Evolutionary conservation across 1,139 yeast species (phyloP).

Genomic region (Saccharomyces pastorianus): DNA sequence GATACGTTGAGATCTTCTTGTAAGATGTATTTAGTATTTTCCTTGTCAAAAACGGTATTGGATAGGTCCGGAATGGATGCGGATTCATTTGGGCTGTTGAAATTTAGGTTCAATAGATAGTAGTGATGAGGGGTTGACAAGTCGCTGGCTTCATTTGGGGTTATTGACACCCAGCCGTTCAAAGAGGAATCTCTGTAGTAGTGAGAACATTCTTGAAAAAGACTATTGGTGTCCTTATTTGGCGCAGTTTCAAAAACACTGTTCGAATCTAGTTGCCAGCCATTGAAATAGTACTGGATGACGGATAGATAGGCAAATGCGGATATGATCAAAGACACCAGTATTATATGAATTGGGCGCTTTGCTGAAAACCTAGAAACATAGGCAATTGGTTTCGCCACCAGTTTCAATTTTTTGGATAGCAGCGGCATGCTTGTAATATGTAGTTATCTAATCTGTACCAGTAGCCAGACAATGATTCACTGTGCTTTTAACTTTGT

Average conservation of each 20-base stretch:
- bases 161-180: slow-evolving; percentile 18
- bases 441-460: not conserved
- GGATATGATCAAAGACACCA: slow-evolving; percentile 64
- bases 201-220: slow-evolving; percentile 25
- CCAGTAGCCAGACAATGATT: not conserved
- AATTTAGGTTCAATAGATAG: slow-evolving; percentile 24
- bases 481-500: not conserved
- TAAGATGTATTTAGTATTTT: slow-evolving; percentile 20
- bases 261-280: slow-evolving; percentile 24
- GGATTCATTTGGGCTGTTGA: slow-evolving; percentile 13
- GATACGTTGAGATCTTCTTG: slow-evolving; percentile 18
- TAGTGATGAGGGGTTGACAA: slow-evolving; percentile 19
- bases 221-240: slow-evolving; percentile 13
- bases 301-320: slow-evolving; percentile 76
- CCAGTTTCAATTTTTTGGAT: slow-evolving; percentile 18
- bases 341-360: slow-evolving; percentile 83
- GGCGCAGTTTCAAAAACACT: slow-evolving; percentile 14
- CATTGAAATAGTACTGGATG: slow-evolving; percentile 61
- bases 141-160: slow-evolving; percentile 17
- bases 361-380: slow-evolving; percentile 65
- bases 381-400: slow-evolving; percentile 34
- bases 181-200: slow-evolving; percentile 17
- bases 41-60: slow-evolving; percentile 18
- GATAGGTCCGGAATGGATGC: slow-evolving; percentile 19
- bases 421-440: slow-evolving; percentile 23